These are phyloP conservation scores for Amanita subjunquillea DNA, from an alignment of 768 basidiomycete species.

Conservation along the genomic window DNA sequence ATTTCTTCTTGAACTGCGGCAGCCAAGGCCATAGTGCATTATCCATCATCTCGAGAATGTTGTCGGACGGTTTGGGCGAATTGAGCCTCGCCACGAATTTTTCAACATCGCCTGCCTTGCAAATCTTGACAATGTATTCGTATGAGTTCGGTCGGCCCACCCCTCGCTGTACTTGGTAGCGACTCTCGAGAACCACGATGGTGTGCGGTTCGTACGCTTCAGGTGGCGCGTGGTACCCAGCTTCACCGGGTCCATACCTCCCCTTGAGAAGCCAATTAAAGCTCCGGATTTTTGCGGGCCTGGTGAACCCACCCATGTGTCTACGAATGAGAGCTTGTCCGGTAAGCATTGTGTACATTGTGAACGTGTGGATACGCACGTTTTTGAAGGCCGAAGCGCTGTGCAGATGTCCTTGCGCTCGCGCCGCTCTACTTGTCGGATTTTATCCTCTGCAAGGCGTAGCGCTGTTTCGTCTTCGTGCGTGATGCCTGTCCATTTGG, in stretches of 20 bases:
- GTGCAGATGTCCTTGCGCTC: no score
- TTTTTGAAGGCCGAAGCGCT: no score
- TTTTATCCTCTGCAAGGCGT: no score
- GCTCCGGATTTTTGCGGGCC: slow-evolving; percentile 17
- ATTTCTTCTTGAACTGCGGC: not conserved
- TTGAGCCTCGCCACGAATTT: not conserved
- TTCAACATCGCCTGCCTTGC: not conserved
- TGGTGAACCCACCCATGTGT: not conserved
- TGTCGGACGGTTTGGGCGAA: not conserved
- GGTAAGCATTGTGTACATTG: not conserved
- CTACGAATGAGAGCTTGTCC: no score
- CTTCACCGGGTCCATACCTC: slow-evolving; percentile 15
- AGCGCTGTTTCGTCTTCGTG: no score
- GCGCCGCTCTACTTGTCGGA: no score
- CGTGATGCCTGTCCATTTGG: no score
- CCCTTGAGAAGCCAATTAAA: slow-evolving; percentile 26
- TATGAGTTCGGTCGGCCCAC: not conserved
- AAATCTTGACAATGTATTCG: not conserved
- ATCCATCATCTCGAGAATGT: not conserved
- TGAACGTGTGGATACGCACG: no score
- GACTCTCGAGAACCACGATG: slow-evolving; percentile 26
- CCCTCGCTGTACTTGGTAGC: slow-evolving; percentile 18
- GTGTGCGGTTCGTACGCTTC: slow-evolving; percentile 28
- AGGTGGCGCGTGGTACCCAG: slow-evolving; percentile 18
- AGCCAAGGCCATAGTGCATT: not conserved